Percentiles rank a stretch among this genome's conserved stretches.
These are phyloP conservation scores for Chrysosporium keratinophilum DNA, from an alignment of 2,329 filamentous ascomycete genomes.

Conservation along the genomic window DNA sequence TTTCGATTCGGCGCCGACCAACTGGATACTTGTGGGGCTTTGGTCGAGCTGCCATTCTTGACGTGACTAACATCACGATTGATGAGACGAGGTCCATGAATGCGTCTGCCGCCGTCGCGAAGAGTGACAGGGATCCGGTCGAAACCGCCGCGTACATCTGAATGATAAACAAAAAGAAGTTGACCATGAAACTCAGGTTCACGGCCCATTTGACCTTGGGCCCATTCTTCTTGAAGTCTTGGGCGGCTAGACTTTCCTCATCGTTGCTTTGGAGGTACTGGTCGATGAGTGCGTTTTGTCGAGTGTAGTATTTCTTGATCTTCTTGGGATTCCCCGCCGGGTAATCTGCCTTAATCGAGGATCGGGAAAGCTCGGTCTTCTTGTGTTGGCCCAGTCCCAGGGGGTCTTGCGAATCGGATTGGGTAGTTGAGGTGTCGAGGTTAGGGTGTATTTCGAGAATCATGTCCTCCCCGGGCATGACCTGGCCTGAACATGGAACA, in stretches of 20 bases:
- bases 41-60: conserved; percentile 48
- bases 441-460: not conserved
- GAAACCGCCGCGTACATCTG: conserved; percentile 50
- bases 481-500: conserved; percentile 2
- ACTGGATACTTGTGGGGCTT: conserved; percentile 55
- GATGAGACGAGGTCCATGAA: conserved; percentile 58
- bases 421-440: not conserved
- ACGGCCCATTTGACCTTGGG: conserved; percentile 46
- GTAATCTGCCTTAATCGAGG: conserved; percentile 14
- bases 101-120: conserved; percentile 56
- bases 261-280: conserved; percentile 46
- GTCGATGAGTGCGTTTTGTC: conserved; percentile 32
- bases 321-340: conserved; percentile 24
- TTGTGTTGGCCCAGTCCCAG: conserved; percentile 14
- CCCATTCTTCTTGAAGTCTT: conserved; percentile 43
- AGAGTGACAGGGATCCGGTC: conserved; percentile 51
- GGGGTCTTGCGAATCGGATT: conserved; percentile 15
- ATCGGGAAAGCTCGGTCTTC: conserved; percentile 8
- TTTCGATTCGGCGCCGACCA: conserved; percentile 53
- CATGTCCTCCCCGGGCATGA: not conserved
- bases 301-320: conserved; percentile 36
- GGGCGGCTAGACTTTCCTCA: conserved; percentile 44
- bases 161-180: conserved; percentile 48
- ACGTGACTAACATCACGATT: conserved; percentile 52
- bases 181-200: conserved; percentile 42